Conservation (phyloP, 2,329 filamentous ascomycete genomes). For the Claviceps fusiformis region DNA sequence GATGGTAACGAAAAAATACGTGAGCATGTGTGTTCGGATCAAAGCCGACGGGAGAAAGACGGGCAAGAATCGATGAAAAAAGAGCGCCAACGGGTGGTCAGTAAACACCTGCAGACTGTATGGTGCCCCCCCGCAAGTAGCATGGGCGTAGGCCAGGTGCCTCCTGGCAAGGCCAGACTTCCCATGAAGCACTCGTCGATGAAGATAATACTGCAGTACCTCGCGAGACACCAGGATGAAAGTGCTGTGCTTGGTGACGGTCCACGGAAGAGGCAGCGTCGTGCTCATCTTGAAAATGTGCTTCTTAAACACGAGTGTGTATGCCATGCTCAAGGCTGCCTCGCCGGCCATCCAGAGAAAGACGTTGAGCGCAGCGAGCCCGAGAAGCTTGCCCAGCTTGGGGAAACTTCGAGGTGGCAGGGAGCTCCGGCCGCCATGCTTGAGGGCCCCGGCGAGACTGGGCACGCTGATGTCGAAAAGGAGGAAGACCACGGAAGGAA, state of each 20-base stretch:
- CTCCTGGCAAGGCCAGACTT: constrained; percentile 24
- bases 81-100: constrained; percentile 53
- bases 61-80: constrained; percentile 51
- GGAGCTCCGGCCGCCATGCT: constrained; percentile 44
- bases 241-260: constrained; percentile 34
- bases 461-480: constrained; percentile 59
- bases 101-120: constrained; percentile 51
- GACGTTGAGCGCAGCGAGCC: constrained; percentile 33
- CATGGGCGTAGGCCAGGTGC: constrained; percentile 36
- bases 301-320: constrained; percentile 18
- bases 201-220: constrained; percentile 57
- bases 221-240: constrained; percentile 34
- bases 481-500: constrained; percentile 61
- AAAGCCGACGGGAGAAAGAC: constrained; percentile 49
- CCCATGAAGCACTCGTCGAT: constrained; percentile 57
- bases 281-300: constrained; percentile 35
- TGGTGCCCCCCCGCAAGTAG: constrained; percentile 34
- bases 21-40: constrained; percentile 60
- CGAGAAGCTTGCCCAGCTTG: constrained; percentile 21
- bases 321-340: constrained; percentile 25
- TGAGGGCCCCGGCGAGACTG: constrained; percentile 53
- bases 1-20: constrained; percentile 51
- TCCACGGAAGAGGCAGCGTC: constrained; percentile 38
- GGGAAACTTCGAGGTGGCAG: constrained; percentile 31
- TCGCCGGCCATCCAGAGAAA: constrained; percentile 29